phyloP scores from a whole-genome alignment of 495 filamentous ascomycete species.

The Venustampulla echinocandica region DNA sequence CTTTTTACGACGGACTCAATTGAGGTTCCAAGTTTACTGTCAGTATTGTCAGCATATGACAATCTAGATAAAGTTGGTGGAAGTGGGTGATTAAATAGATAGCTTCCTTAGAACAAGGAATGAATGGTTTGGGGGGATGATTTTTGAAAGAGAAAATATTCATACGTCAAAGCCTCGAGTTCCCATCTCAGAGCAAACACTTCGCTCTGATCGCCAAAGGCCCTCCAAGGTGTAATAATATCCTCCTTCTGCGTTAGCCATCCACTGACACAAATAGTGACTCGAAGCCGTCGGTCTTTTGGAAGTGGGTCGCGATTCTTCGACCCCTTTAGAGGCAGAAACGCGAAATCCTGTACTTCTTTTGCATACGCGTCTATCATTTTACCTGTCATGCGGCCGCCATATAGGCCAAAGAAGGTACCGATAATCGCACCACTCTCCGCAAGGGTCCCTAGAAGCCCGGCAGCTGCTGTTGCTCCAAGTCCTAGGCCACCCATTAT shows the following conservation, averaged over 20 bases:
- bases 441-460: conserved; percentile 69
- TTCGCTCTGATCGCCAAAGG: conserved; percentile 60
- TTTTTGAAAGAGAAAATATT: not conserved
- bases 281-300: conserved; percentile 55
- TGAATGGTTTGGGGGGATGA: too few species aligned
- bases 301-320: conserved; percentile 33
- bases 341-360: conserved; percentile 84
- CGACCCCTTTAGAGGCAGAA: conserved; percentile 55
- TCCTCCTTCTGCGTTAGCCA: conserved; percentile 69
- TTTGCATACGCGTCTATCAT: conserved; percentile 83
- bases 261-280: conserved; percentile 75
- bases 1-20: conserved; percentile 67
- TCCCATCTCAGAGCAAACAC: conserved; percentile 85
- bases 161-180: conserved; percentile 51
- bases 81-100: not conserved
- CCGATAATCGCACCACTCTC: conserved; percentile 71
- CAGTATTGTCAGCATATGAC: not conserved
- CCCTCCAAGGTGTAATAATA: conserved; percentile 64
- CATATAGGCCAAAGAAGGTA: conserved; percentile 82
- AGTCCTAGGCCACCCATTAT: conserved; percentile 68
- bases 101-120: too few species aligned
- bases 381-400: conserved; percentile 71
- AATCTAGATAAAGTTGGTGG: not conserved
- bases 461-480: conserved; percentile 56
- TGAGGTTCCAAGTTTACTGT: conserved; percentile 58